Evolutionary conservation across 1,139 yeast species (phyloP).

Genomic region (Scheffersomyces parashehatae): DNA sequence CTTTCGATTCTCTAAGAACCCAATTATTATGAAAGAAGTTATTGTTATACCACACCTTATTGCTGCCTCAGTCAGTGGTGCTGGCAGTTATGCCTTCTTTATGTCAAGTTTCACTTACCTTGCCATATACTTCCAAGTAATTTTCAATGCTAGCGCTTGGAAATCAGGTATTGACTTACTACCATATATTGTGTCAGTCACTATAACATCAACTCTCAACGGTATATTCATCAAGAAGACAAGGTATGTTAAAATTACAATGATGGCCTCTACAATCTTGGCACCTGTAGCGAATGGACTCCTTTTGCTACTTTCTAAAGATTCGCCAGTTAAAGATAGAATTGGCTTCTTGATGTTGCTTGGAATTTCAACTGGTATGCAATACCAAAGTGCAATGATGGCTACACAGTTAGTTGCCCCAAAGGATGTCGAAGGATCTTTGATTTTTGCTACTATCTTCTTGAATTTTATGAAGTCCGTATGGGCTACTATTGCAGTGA

Average conservation of each 20-base stretch:
- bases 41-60: conserved; percentile 27
- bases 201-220: conserved; percentile 42
- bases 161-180: conserved; percentile 57
- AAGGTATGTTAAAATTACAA: conserved; percentile 48
- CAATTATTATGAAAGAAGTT: conserved; percentile 29
- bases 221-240: conserved; percentile 49
- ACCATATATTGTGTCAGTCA: conserved; percentile 52
- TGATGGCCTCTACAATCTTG: conserved; percentile 39
- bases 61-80: conserved; percentile 36
- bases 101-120: conserved; percentile 43
- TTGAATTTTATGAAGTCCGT: conserved; percentile 44
- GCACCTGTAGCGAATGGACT: conserved; percentile 54
- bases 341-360: conserved; percentile 54
- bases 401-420: conserved; percentile 57
- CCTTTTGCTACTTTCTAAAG: conserved; percentile 34
- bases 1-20: conserved; percentile 25
- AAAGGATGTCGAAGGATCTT: conserved; percentile 43
- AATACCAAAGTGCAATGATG: conserved; percentile 50
- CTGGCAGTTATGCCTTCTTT: conserved; percentile 42
- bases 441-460: conserved; percentile 47
- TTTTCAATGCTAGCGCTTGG: conserved; percentile 45
- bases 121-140: conserved; percentile 57
- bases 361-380: conserved; percentile 55
- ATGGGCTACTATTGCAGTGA: conserved; percentile 50
- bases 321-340: conserved; percentile 33